Base-by-base conservation (phyloP, 176 grass and related monocot species). In the Aechmea fasciata region DNA sequence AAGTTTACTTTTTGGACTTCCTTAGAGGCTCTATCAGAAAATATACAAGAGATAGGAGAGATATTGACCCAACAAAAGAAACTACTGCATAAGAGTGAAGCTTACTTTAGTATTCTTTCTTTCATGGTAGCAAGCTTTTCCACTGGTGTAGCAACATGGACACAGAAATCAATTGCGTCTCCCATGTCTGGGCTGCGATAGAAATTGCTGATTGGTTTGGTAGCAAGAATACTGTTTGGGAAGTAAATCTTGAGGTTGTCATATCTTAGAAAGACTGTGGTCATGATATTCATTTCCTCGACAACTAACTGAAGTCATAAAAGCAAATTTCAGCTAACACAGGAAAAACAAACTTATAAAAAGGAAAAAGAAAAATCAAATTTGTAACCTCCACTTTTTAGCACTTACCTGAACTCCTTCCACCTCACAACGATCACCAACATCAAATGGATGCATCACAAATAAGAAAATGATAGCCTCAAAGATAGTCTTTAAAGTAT, bases 121-220 rank as follows among this genome's bases (percentile, higher is more conserved):
- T 91, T 97, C 93, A 97, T 92, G 51, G 78, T 76, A 20, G 93
- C 61, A 61, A 97, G 77, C 69, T 92, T 97, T 51, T 97, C 93
- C 48, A 76, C 81, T 3, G 89, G 71, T 18, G 93, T 97, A 28
- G 81, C 83, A 13, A 97, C 89, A 76, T 92, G 79, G 59, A 97
- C 73, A 5, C 83, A 54, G 33, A 92, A 97, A 66, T 97, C 86
- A 2, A 97, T 66, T 0, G 86, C 78, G 11, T 97, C 89, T 52
- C 93, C 89, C 93, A 97, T 97, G 52, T 97, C 93, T 68, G 93
- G 93, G 29, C 93, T 97, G 71, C 93, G 80, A 51, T 92, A 97
- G 79, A 65, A 92, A 14, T 97, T 97, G 83, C 85, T 87, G 3
- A 97, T 92, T 2, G 86, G 84, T 74, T 71, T 41, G 19, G 51